phyloP scores from a whole-genome alignment of 805 yeast genomes.

The Kluyveromyces wickerhamii region DNA sequence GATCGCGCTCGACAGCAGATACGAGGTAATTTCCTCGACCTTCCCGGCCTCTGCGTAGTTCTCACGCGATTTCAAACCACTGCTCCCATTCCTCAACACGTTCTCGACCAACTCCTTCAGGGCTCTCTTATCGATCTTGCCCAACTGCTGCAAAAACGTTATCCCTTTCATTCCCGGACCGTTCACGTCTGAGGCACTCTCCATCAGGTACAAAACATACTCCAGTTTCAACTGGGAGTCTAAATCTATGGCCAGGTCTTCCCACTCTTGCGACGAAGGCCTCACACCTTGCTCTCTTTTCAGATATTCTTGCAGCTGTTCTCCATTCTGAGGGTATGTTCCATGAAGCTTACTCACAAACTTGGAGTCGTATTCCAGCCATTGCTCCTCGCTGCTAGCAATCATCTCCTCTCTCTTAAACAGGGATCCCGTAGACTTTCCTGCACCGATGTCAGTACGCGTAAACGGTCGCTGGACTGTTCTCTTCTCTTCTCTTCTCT shows the following conservation, averaged over 20 bases:
- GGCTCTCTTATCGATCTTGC: background rate
- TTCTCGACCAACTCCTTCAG: constrained; percentile 1
- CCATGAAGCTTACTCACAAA: constrained; percentile 1
- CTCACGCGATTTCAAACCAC: background rate
- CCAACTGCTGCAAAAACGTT: background rate
- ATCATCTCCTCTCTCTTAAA: background rate
- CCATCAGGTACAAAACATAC: background rate
- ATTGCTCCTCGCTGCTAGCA: constrained; percentile 1
- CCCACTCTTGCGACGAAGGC: background rate
- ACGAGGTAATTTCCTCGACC: constrained; percentile 24
- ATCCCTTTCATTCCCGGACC: background rate
- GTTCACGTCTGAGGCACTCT: background rate
- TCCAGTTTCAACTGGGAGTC: constrained; percentile 3
- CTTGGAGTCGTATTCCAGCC: background rate
- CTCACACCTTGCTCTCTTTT: background rate
- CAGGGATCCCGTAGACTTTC: no score
- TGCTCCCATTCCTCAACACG: background rate
- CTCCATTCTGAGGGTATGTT: background rate
- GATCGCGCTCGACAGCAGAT: constrained; percentile 23
- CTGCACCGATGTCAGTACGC: no score
- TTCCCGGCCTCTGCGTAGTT: constrained; percentile 5
- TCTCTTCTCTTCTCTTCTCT: background rate
- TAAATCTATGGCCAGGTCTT: constrained; percentile 1
- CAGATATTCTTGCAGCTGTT: constrained; percentile 1
- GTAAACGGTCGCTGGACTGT: no score